Base-by-base conservation (phyloP, 75 land plant genomes). In the Sequoia sempervirens region DNA sequence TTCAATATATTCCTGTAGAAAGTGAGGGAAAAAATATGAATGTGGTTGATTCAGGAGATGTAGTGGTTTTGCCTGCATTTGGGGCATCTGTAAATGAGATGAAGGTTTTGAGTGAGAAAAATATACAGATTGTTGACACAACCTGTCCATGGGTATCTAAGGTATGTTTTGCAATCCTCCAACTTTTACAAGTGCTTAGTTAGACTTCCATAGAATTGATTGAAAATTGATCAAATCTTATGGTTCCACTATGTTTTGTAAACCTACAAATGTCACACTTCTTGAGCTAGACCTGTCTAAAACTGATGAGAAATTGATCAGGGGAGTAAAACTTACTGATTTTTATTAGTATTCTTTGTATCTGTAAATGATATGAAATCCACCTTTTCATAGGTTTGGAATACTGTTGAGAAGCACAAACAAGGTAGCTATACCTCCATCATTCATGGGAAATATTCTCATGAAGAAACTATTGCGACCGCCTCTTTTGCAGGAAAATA, bases 141-240 rank as follows among this genome's bases (percentile, higher is more conserved):
- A 97, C 99, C 86, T 97, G 99, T 85, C 98, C 99, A 38, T 97
- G 99, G 99, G 99, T 97, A 20, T 87, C 96, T 34, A 97, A 95
- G 96, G 99, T 96, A 90, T n/a, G 50, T n/a, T 3, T 3, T 78
- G 14, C 9, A 43, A 45, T 12, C 52, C 14, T 2, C n/a, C 30
- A 75, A 7, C 43, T 75, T 5, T 40, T 38, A 75, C 78, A 9
- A 3, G 40, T 64, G 68, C n/a, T 70, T 12, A 7, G 2, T 13
- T 11, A 70, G 13, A 70, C 4, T 1, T 41, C 11, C n/a, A 75
- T 75, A 30, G 38, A 75, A 75, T 38, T 40, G 20, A 75, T 38
- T 75, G 45, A 36, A 38, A 75, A 23, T 7, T 66, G 70, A 28
- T 54, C 18, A 66, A 37, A 20, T 45, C 5, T 83, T 40, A 11